Base-by-base conservation (phyloP, 2,329 filamentous ascomycete genomes). In the Arthrocladium fulminans region DNA sequence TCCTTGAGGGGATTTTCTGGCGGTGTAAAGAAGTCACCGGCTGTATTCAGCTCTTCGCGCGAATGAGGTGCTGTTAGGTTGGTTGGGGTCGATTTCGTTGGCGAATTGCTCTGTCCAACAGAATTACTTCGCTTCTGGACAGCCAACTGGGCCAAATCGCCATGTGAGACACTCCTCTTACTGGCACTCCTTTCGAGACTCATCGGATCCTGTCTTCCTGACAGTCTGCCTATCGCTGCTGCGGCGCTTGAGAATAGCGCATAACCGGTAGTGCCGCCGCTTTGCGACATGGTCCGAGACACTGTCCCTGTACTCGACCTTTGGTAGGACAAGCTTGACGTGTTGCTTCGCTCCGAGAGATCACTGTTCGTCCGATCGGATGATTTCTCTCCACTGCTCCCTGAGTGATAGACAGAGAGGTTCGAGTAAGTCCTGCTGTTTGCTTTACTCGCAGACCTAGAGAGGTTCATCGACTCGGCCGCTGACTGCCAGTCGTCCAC, bases 291-390 rank as follows among this genome's bases (percentile, higher is more conserved):
- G 22, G 52, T 51, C 2, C 57, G 48, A 32, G 49, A 60, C 37
- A 62, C 54, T 19, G 55, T 56, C 13, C 58, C 73, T 74, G 27
- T 69, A 66, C 48, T 67, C 20, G 55, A 53, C 47, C 48, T 47
- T 27, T 51, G 49, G n/a, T 48, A 42, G 1, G 54, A 54, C 19
- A 48, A 40, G 17, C 15, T 47, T 29, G 50, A 58, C 19, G 35
- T 23, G n/a, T 54, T 50, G 46, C 57, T 74, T 10, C 70, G 70
- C 47, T 81, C 78, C 0, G 77, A 80, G 2, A 80, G 60, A 56
- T 74, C 77, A 57, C 76, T 80, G 24, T 67, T 75, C 3, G 76
- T 79, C 23, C 77, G 69, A 3, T 70, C 70, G 30, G 77, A 74
- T 6, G 49, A 47, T 9, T 23, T 35, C 17, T 51, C 47, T 25